Evolutionary conservation across 495 filamentous ascomycete genomes (phyloP), one percentile per base, ranked within the genome.

Genomic region (Hyaloscypha bicolor): DNA sequence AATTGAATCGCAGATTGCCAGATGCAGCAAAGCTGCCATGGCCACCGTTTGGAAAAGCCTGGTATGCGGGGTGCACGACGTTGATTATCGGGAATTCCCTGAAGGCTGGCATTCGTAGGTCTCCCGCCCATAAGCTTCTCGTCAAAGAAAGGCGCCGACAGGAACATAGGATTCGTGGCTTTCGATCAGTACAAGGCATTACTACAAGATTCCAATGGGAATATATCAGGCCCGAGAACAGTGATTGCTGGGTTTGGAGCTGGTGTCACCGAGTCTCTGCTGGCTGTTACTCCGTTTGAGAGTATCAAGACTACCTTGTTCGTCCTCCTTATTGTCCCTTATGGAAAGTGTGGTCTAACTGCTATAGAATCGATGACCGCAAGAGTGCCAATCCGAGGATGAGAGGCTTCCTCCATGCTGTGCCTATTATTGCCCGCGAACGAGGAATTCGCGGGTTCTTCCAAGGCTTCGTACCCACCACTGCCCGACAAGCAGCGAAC

Each of bases 21-120:
- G 87, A 90, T 64, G 88, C 88, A 53, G 80, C 94, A 79, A 97
- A 95, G 80, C 85, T 97, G n/a, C 93, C 94, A 55, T 97, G 92
- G 91, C 95, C 95, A 37, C 91, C 92, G 31, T 98, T 98, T 70
- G 96, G 96, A 35, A 81, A 76, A 64, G 93, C 96, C 73, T 99
- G 95, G 95, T 99, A 98, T 75, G 95, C 95, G 42, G 95, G 95
- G 42, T 99, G 95, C 80, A 98, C 95, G 25, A 97, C 95, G 30
- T 80, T 98, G 76, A 95, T 99, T 58, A 93, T 98, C 69, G 95
- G 95, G 61, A 99, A 99, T 80, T 94, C 93, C 32, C 79, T 93
- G 68, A 99, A 99, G 78, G 95, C 96, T 48, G 95, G 95, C 60
- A 93, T 99, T 70, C 88, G 94, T 93, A 83, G 52, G 91, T 78